These are phyloP conservation scores for Rhizophagus prolifer DNA, from an alignment of 192 early-diverging fungal species.

Conservation along the genomic window DNA sequence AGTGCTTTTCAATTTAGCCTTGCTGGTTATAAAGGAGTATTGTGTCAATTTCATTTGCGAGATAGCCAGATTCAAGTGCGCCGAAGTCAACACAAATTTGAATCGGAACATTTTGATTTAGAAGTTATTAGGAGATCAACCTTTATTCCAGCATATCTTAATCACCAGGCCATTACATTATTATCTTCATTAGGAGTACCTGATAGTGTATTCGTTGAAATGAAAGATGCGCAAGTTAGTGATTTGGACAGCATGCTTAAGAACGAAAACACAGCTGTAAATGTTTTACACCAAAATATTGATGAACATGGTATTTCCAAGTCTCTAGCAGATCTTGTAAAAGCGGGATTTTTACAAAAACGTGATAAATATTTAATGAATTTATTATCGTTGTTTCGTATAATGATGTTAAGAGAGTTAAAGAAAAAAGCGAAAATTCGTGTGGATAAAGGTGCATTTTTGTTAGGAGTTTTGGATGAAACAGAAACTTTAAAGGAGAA, in stretches of 20 bases:
- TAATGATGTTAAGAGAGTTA: conserved; percentile 47
- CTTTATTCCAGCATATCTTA: conserved; percentile 55
- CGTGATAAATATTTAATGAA: conserved; percentile 48
- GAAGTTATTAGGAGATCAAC: conserved; percentile 60
- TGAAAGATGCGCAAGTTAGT: conserved; percentile 45
- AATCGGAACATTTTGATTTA: conserved; percentile 45
- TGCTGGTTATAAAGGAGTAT: conserved; percentile 65
- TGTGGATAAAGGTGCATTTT: conserved; percentile 51
- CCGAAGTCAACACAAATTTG: conserved; percentile 61
- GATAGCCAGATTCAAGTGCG: conserved; percentile 49
- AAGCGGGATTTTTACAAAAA: conserved; percentile 45
- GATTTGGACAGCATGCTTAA: conserved; percentile 40
- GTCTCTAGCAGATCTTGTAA: conserved; percentile 44
- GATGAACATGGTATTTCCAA: conserved; percentile 46
- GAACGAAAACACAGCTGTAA: conserved; percentile 38
- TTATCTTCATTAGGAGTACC: conserved; percentile 57
- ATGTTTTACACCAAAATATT: conserved; percentile 40
- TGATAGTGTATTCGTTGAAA: conserved; percentile 52
- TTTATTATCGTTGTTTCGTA: conserved; percentile 44
- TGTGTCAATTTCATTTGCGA: conserved; percentile 39
- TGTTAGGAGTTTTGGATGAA: conserved; percentile 61
- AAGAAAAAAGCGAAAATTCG: conserved; percentile 55
- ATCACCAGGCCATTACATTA: conserved; percentile 66
- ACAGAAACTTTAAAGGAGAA: conserved; percentile 38
- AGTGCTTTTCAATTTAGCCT: conserved; percentile 74